Evolutionary conservation across 495 filamentous ascomycete species (phyloP).

Genomic region (Hypoxylon crocopeplum): DNA sequence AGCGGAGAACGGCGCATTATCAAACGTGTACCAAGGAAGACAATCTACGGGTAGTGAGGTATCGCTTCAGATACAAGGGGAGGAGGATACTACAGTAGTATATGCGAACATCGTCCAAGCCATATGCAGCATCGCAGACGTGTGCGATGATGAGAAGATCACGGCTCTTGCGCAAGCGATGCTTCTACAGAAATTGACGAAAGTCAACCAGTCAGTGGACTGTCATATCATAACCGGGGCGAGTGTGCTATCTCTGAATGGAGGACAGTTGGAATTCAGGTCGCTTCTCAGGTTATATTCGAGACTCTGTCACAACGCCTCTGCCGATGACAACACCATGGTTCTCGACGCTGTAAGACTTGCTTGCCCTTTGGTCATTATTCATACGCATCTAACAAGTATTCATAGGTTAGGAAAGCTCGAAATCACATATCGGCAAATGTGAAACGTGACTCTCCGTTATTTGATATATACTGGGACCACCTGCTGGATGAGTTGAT

Average conservation of each 20-base stretch:
- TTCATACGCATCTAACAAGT: conserved; percentile 23
- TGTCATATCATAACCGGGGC: conserved; percentile 82
- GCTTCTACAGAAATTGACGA: conserved; percentile 90
- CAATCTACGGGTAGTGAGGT: conserved; percentile 76
- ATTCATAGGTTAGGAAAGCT: conserved; percentile 69
- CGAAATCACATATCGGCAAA: conserved; percentile 76
- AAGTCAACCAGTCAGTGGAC: conserved; percentile 77
- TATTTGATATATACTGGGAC: conserved; percentile 79
- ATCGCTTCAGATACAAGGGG: conserved; percentile 71
- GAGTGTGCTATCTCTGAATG: conserved; percentile 75
- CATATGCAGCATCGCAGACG: conserved; percentile 83
- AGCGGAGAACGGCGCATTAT: conserved; percentile 40
- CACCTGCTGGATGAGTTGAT: conserved; percentile 88
- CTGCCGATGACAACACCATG: conserved; percentile 66
- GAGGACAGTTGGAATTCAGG: conserved; percentile 78
- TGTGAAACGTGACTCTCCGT: conserved; percentile 68
- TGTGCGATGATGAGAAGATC: conserved; percentile 86
- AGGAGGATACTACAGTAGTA: conserved; percentile 74
- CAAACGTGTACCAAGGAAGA: conserved; percentile 57
- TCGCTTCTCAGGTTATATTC: conserved; percentile 83
- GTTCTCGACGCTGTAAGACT: conserved; percentile 68
- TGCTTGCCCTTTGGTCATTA: conserved; percentile 34
- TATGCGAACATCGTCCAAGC: conserved; percentile 86
- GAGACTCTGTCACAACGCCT: conserved; percentile 72
- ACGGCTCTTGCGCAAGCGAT: conserved; percentile 94